Base-by-base conservation (phyloP, 257 asterid species). In the Leonotis leonurus region DNA sequence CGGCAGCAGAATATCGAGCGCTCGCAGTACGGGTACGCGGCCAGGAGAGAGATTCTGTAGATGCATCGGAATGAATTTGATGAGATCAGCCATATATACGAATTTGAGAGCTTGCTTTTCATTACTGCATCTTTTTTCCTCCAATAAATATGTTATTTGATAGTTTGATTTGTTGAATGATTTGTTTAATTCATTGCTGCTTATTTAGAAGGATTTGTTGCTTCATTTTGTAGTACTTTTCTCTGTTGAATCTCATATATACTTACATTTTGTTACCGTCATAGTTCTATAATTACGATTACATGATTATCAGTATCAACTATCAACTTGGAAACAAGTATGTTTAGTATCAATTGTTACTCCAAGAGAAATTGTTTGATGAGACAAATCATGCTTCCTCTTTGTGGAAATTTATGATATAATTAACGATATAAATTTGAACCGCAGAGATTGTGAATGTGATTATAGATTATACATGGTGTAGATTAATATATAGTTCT, bases 1-100 rank as follows among this genome's bases (percentile, higher is more conserved):
- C 80, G 95, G n/a, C 80, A 79, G 76, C 85, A 80, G 78, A 89
- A 89, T 61, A 69, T 86, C 68, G 83, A 73, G 55, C 89, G 97
- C 14, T 44, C 94, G 21, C 78, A 84, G 68, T 81, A 64, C 54
- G 87, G 95, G 37, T 73, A 69, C 60, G 83, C 82, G 39, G 83
- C 80, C 60, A 71, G 86, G 74, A 67, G 84, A 45, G 91, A 79
- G 37, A 37, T 88, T 29, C 91, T 85, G 63, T 88, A 67, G 65
- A 20, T 18, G 5, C 41, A 17, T n/a, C n/a, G n/a, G n/a, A n/a
- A n/a, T n/a, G n/a, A n/a, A n/a, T n/a, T 5, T 43, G 46, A 3
- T 12, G 4, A 4, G 8, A 12, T 8, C 11, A 8, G 5, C 18
- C 29, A 35, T 22, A 13, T 25, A 46, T 36, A 16, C 75, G 33